phyloP scores from a whole-genome alignment of 257 asterid genomes.

The Ilex aquifolium region DNA sequence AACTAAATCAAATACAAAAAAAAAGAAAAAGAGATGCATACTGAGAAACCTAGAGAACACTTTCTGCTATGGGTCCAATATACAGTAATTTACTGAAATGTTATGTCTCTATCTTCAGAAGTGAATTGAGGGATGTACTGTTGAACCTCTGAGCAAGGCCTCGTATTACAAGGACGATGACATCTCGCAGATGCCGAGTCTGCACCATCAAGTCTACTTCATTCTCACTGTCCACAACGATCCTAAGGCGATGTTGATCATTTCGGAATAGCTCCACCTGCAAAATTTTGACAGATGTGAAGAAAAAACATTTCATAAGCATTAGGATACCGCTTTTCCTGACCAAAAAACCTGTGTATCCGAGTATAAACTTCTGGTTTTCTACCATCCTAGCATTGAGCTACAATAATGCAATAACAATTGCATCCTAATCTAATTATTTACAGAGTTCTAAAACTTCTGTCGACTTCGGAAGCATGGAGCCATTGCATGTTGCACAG shows the following conservation, averaged over 20 bases:
- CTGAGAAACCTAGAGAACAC: not conserved
- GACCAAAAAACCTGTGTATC: too few species aligned
- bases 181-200: conserved; percentile 89
- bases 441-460: too few species aligned
- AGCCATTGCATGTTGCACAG: too few species aligned
- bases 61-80: not conserved
- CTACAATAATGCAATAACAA: too few species aligned
- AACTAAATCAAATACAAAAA: too few species aligned
- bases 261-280: conserved; percentile 89
- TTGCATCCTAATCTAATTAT: too few species aligned
- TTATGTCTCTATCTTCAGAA: conserved; percentile 73
- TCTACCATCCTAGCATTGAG: too few species aligned
- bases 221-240: conserved; percentile 85
- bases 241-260: conserved; percentile 88
- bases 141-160: conserved; percentile 93
- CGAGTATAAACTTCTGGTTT: too few species aligned
- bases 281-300: conserved; percentile 2
- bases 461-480: too few species aligned
- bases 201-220: conserved; percentile 95
- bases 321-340: too few species aligned
- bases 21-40: not conserved
- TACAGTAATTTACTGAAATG: not conserved
- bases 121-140: conserved; percentile 93
- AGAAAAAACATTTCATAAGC: too few species aligned
- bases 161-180: conserved; percentile 78